phyloP scores from a whole-genome alignment of 371 early-diverging fungal species.

The Mortierella sp. region DNA sequence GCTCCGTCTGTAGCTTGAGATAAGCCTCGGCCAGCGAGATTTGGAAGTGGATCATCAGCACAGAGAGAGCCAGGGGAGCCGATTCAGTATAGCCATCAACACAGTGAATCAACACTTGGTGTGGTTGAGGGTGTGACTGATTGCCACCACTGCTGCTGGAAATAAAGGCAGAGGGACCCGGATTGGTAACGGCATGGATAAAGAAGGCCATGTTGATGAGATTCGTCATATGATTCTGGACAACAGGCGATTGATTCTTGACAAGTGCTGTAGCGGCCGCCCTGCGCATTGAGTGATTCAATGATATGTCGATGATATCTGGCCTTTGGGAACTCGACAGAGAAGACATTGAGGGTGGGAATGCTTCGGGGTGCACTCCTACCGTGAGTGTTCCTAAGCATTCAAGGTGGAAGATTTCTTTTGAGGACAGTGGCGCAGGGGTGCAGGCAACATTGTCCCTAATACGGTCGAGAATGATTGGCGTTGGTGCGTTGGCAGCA shows the following conservation, averaged over 20 bases:
- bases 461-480: conserved; percentile 56
- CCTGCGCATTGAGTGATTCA: conserved; percentile 31
- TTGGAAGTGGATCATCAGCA: conserved; percentile 65
- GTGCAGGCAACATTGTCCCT: conserved; percentile 19
- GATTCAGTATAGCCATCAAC: conserved; percentile 74
- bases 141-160: not conserved
- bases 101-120: conserved; percentile 67
- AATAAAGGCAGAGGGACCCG: not conserved
- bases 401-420: conserved; percentile 69
- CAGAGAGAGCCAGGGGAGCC: conserved; percentile 59
- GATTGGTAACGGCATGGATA: conserved; percentile 55
- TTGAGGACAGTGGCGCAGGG: conserved; percentile 32
- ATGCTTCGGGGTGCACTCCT: conserved; percentile 27
- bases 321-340: conserved; percentile 29
- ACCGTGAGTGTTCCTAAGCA: conserved; percentile 36
- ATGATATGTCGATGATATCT: conserved; percentile 12
- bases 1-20: conserved; percentile 62
- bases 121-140: conserved; percentile 31
- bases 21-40: conserved; percentile 67
- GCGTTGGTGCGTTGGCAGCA: conserved; percentile 63
- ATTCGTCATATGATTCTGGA: conserved; percentile 26
- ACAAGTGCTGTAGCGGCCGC: conserved; percentile 30
- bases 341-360: conserved; percentile 46
- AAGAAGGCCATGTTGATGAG: conserved; percentile 55
- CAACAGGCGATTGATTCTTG: conserved; percentile 11